These are phyloP conservation scores for Trametes gibbosa DNA, from an alignment of 768 basidiomycete species.

Conservation along the genomic window DNA sequence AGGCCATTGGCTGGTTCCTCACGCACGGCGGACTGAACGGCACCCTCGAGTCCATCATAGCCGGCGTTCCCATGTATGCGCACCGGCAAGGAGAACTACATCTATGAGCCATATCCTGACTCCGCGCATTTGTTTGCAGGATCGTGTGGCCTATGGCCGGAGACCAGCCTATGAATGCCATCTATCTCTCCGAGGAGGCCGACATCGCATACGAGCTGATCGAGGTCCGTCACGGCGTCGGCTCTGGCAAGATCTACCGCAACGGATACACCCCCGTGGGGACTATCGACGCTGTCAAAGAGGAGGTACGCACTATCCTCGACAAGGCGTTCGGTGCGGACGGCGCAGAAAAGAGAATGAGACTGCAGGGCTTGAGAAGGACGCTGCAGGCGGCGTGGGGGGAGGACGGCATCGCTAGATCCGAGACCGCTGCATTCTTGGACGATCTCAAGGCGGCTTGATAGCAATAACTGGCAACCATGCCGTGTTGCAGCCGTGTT, in stretches of 20 bases:
- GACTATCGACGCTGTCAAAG: constrained; percentile 23
- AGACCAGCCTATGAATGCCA: constrained; percentile 25
- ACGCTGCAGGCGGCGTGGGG: constrained; percentile 6
- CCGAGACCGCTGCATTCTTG: constrained; percentile 2
- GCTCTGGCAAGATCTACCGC: constrained; percentile 1
- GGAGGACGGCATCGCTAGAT: constrained; percentile 3
- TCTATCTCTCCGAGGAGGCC: constrained; percentile 20
- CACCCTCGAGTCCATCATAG: not conserved
- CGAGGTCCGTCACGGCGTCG: constrained; percentile 21
- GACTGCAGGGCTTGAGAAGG: constrained; percentile 12
- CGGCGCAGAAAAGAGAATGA: constrained; percentile 24
- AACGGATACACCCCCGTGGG: constrained; percentile 20
- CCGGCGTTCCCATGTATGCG: constrained; percentile 1
- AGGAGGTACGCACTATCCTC: constrained; percentile 20
- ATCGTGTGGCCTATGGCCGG: constrained; percentile 22
- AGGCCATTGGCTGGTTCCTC: constrained; percentile 3
- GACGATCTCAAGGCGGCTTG: too few relatives aligned
- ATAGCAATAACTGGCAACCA: too few relatives aligned
- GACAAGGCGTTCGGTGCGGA: constrained; percentile 23
- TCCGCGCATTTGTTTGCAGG: not conserved
- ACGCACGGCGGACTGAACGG: constrained; percentile 7
- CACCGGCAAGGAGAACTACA: too few relatives aligned
- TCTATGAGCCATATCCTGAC: too few relatives aligned
- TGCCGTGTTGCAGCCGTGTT: too few relatives aligned
- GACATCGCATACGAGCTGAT: constrained; percentile 28